Percentiles rank a stretch among this genome's conserved stretches.
phyloP scores from a whole-genome alignment of 805 yeast genomes.

The Lachancea lanzarotensis region DNA sequence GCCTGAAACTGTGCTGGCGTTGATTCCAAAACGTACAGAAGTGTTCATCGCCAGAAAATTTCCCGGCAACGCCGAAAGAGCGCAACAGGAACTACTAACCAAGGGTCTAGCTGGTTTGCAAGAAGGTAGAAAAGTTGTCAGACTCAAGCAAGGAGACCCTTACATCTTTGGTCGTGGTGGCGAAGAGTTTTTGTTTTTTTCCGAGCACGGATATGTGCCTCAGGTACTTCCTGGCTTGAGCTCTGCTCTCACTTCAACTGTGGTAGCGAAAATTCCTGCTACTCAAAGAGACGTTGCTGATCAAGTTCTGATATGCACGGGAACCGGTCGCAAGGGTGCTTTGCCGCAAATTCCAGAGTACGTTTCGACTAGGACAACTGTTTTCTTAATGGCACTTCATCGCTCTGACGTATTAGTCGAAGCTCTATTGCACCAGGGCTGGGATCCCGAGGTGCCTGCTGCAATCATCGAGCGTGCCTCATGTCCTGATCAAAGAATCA shows the following conservation, averaged over 20 bases:
- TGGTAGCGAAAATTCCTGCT: slow-evolving; percentile 75
- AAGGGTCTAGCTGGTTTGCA: slow-evolving; percentile 60
- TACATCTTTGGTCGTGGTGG: slow-evolving; percentile 96
- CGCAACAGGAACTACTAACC: slow-evolving; percentile 77
- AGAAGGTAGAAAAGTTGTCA: slow-evolving; percentile 70
- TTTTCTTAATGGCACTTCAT: slow-evolving; percentile 86
- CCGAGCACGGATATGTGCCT: slow-evolving; percentile 61
- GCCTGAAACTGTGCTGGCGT: slow-evolving; percentile 75
- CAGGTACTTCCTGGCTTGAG: slow-evolving; percentile 80
- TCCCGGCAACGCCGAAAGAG: slow-evolving; percentile 94
- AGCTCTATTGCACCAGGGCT: slow-evolving; percentile 48
- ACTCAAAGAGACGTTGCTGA: slow-evolving; percentile 91
- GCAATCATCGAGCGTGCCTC: slow-evolving; percentile 87
- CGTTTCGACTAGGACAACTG: slow-evolving; percentile 66
- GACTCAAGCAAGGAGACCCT: slow-evolving; percentile 95
- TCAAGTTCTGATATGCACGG: slow-evolving; percentile 89
- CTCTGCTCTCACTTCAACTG: slow-evolving; percentile 84
- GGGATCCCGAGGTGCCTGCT: slow-evolving; percentile 71
- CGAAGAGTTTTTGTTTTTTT: slow-evolving; percentile 74
- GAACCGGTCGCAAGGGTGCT: slow-evolving; percentile 85
- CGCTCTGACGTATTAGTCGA: slow-evolving; percentile 46
- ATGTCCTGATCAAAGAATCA: slow-evolving; percentile 85
- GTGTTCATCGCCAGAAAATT: slow-evolving; percentile 85
- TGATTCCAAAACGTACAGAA: slow-evolving; percentile 72
- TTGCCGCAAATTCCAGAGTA: slow-evolving; percentile 73